Evolutionary conservation across 768 basidiomycete genomes (phyloP), one percentile per base, ranked within the genome.

Genomic region (Leccinum subtestaceum): DNA sequence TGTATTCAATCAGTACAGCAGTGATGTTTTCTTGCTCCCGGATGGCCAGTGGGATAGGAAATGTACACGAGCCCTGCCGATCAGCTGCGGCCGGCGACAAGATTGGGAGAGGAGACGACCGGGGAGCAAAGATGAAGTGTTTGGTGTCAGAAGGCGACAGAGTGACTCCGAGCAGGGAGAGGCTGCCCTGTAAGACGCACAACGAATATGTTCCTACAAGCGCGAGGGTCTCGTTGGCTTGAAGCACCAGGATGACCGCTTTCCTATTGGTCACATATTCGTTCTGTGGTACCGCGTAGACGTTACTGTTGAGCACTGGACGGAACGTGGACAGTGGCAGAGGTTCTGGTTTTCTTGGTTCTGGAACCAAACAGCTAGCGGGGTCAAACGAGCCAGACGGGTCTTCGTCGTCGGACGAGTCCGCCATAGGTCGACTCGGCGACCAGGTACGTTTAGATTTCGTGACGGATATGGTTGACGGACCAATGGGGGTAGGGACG

Each of bases 41-140:
- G 25, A 69, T 34, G 19, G 40, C 23, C 52, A 29, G 52, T n/a
- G 63, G 60, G 23, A 67, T 34, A 7, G 55, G 47, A 55, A 62
- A 60, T 11, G 62, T 54, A 31, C 61, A 67, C 52, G 53, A 60
- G n/a, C 62, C 49, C 11, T 50, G 53, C 15, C 40, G 55, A 47
- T 59, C 31, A 53, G 67, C 61, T 10, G 61, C 38, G 1, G 63
- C 63, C 63, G 75, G 68, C 15, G 70, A 65, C 76, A 81, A 60
- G 72, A 78, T 68, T 0, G 93, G 91, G 5, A 95, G 68, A 0
- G 93, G 91, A n/a, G 91, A 84, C 0, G 87, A 91, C 3, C 84
- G 79, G 0, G 94, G 92, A 0, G 92, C 89, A 67, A 85, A 95
- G 27, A 95, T 76, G 12, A 72, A 74, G 63, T 92, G 78, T 5